Conservation (phyloP, 108 stramenopile species). For the Cyclotella baltica region DNA sequence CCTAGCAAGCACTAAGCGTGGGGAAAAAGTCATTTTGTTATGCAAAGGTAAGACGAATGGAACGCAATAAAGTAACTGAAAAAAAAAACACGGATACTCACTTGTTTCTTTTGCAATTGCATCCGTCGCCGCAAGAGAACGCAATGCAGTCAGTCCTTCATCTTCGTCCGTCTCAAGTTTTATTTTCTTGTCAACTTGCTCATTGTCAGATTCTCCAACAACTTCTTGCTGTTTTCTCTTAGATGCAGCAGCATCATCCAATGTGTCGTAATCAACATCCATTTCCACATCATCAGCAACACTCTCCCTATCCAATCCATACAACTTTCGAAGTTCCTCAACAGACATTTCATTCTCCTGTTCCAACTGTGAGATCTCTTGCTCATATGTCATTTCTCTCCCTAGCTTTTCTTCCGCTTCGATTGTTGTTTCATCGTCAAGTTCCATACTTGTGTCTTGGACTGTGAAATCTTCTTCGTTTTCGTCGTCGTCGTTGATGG, state of each 20-base stretch:
- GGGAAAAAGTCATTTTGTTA: background rate
- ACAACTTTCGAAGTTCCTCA: constrained; percentile 74
- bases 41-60: background rate
- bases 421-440: constrained; percentile 83
- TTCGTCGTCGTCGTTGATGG: constrained; percentile 30
- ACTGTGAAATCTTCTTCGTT: constrained; percentile 51
- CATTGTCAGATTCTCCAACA: constrained; percentile 14
- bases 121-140: constrained; percentile 62
- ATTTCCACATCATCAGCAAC: constrained; percentile 15
- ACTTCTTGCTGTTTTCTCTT: constrained; percentile 35
- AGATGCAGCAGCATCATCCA: constrained; percentile 10
- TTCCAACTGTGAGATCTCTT: constrained; percentile 70
- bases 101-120: constrained; percentile 56
- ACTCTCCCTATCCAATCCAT: constrained; percentile 31
- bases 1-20: constrained; percentile 55
- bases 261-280: constrained; percentile 11
- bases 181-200: constrained; percentile 23
- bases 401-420: constrained; percentile 76
- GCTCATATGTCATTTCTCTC: constrained; percentile 73
- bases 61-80: background rate
- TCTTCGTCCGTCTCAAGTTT: constrained; percentile 27
- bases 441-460: constrained; percentile 33
- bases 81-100: background rate
- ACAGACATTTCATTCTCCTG: constrained; percentile 80
- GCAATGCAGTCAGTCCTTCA: constrained; percentile 40